Percentiles rank a stretch among this genome's conserved stretches.
These are phyloP conservation scores for Chaetomium fimeti DNA, from an alignment of 495 filamentous ascomycete genomes.

Conservation along the genomic window DNA sequence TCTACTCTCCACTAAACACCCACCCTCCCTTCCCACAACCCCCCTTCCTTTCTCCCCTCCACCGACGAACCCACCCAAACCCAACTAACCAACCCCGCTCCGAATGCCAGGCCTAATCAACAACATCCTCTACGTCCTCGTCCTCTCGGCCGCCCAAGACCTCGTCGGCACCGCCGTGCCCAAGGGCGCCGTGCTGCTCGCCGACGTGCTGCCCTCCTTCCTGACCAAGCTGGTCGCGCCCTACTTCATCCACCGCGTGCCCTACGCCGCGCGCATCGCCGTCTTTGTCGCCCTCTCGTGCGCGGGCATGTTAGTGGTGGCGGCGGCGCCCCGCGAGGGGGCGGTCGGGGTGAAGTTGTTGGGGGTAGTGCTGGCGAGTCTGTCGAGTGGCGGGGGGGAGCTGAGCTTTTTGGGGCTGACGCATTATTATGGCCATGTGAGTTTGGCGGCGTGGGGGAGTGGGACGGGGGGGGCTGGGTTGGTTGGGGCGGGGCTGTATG, in stretches of 20 bases:
- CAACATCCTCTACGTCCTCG: constrained; percentile 96
- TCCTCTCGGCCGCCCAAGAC: constrained; percentile 93
- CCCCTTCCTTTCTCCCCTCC: too few species aligned
- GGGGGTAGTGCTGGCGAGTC: constrained; percentile 80
- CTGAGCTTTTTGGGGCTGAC: constrained; percentile 86
- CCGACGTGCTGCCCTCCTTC: constrained; percentile 88
- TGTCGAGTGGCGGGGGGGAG: constrained; percentile 82
- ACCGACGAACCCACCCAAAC: not conserved
- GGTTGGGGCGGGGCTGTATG: constrained; percentile 82
- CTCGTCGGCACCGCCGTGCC: constrained; percentile 81
- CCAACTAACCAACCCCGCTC: not conserved
- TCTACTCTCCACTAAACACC: too few species aligned
- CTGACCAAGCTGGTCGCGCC: constrained; percentile 82
- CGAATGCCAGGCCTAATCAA: constrained; percentile 75
- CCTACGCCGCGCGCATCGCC: constrained; percentile 73
- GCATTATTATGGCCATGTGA: constrained; percentile 89
- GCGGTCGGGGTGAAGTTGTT: constrained; percentile 68
- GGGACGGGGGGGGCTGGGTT: constrained; percentile 90
- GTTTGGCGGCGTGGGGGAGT: constrained; percentile 87
- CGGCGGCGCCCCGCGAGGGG: constrained; percentile 66
- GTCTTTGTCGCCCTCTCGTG: constrained; percentile 69
- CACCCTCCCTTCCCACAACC: not conserved
- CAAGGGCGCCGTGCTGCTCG: constrained; percentile 88
- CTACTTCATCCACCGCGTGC: constrained; percentile 85
- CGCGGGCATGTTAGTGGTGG: constrained; percentile 84